Evolutionary conservation across 2,329 filamentous ascomycete species (phyloP).

Genomic region (Aspergillus quadricinctus): DNA sequence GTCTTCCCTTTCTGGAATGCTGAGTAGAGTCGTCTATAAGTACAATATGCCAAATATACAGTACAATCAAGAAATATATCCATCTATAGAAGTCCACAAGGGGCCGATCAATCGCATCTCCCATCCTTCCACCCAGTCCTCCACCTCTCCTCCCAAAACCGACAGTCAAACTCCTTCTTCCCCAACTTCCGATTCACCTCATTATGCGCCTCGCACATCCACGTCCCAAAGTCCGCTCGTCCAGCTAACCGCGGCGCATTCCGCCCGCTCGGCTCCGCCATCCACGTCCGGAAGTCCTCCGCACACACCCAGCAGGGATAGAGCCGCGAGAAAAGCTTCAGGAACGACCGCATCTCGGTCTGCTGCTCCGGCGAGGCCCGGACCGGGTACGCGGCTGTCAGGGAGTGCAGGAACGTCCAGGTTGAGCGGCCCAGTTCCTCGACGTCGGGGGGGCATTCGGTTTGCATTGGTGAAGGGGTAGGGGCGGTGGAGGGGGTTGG

Average conservation of each 20-base stretch:
- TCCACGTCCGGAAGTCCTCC: constrained; percentile 81
- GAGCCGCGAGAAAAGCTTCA: constrained; percentile 73
- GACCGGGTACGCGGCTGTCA: constrained; percentile 80
- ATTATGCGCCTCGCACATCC: constrained; percentile 51
- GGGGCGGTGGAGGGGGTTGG: constrained; percentile 27
- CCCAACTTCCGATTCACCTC: constrained; percentile 67
- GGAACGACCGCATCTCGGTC: constrained; percentile 70
- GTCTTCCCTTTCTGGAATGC: background rate
- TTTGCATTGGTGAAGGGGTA: background rate
- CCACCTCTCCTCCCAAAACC: constrained; percentile 90
- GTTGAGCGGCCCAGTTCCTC: constrained; percentile 79
- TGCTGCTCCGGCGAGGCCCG: constrained; percentile 66
- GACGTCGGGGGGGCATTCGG: constrained; percentile 85
- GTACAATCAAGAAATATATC: background rate
- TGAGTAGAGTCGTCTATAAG: background rate
- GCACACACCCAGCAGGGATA: constrained; percentile 97
- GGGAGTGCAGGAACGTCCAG: constrained; percentile 90
- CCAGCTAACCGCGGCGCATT: constrained; percentile 61
- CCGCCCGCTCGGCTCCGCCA: constrained; percentile 53
- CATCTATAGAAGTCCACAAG: background rate
- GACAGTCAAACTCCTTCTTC: constrained; percentile 87
- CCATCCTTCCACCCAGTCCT: constrained; percentile 76
- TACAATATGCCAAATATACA: background rate
- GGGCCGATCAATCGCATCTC: constrained; percentile 51
- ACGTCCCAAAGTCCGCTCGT: constrained; percentile 45